Evolutionary conservation across 2,329 filamentous ascomycete genomes (phyloP), one percentile per base, ranked within the genome.

Genomic region (Arthrinium phaeospermum): DNA sequence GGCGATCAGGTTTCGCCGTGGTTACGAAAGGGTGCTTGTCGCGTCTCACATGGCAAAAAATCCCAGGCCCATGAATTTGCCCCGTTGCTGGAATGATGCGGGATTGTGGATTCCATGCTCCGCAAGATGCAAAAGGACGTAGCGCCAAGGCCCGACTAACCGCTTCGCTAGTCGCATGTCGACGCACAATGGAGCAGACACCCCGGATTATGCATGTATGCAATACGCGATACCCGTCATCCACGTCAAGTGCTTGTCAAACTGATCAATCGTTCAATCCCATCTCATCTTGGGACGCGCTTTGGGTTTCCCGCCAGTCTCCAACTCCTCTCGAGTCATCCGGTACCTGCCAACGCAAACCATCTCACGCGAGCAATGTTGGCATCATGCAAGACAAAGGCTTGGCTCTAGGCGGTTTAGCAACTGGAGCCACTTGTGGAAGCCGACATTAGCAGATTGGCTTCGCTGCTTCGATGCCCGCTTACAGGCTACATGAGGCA

Each of bases 1-100:
- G 57, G 34, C 57, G 57, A 64, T 64, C 57, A 64, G 57, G 57
- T 64, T 64, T 64, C 57, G 57, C 41, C 41, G 0, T n/a, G 57
- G 57, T 41, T 64, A 64, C 57, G 57, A 64, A 64, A 22, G 57
- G 34, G 57, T 64, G 57, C 30, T 64, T 64, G 57, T 64, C 57
- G 57, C 57, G 57, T 64, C 57, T 64, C 57, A 64, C 57, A 64
- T 64, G 34, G 57, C 34, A 64, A 64, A 64, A 64, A 64, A 41
- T 24, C 57, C 57, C 57, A 64, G 57, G 57, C 5, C 57, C 57
- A 64, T 24, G 57, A 41, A n/a, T 64, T 64, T 64, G 57, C 57
- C 57, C 57, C 57, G 57, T 64, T 64, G 57, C 19, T 41, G n/a
- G 57, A 64, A 64, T 64, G 57, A 64, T 64, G 57, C 57, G 57